phyloP scores from a whole-genome alignment of 2,329 filamentous ascomycete genomes.

The Polychaeton citri region DNA sequence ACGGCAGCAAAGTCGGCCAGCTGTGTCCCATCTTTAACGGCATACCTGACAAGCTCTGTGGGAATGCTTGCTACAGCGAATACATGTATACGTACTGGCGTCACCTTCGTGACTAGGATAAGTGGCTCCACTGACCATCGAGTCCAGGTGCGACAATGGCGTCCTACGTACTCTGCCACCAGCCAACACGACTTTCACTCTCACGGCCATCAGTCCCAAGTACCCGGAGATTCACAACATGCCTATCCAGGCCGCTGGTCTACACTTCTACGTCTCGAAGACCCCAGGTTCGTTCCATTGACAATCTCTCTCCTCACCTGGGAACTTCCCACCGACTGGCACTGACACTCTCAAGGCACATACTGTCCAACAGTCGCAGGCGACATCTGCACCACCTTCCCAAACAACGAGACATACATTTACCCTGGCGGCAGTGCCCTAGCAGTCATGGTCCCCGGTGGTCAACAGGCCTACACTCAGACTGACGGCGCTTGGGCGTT shows the following conservation, averaged over 20 bases:
- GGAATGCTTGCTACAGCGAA: constrained; percentile 5
- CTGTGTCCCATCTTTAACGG: constrained; percentile 8
- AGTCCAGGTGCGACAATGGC: too few species aligned
- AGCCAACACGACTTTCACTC: constrained; percentile 5
- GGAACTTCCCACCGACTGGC: not conserved
- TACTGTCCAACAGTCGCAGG: constrained; percentile 1
- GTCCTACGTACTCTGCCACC: not conserved
- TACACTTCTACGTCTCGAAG: constrained; percentile 6
- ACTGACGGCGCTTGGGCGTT: constrained; percentile 9
- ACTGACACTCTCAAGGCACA: not conserved
- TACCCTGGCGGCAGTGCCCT: constrained; percentile 1
- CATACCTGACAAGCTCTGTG: constrained; percentile 4
- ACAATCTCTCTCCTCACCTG: not conserved
- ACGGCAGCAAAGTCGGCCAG: constrained; percentile 1
- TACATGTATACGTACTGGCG: constrained; percentile 3
- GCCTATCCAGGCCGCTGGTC: constrained; percentile 7
- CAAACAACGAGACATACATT: constrained; percentile 1
- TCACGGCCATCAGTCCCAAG: constrained; percentile 6
- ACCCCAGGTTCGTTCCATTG: not conserved
- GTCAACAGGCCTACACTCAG: constrained; percentile 10
- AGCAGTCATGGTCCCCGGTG: constrained; percentile 10
- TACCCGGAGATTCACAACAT: constrained; percentile 5
- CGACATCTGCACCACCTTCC: constrained; percentile 1
- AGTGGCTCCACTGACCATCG: too few species aligned
- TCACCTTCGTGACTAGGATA: too few species aligned